Evolutionary conservation across 2,329 filamentous ascomycete species (phyloP), one percentile per base, ranked within the genome.

Genomic region (Aspergillus sp.): DNA sequence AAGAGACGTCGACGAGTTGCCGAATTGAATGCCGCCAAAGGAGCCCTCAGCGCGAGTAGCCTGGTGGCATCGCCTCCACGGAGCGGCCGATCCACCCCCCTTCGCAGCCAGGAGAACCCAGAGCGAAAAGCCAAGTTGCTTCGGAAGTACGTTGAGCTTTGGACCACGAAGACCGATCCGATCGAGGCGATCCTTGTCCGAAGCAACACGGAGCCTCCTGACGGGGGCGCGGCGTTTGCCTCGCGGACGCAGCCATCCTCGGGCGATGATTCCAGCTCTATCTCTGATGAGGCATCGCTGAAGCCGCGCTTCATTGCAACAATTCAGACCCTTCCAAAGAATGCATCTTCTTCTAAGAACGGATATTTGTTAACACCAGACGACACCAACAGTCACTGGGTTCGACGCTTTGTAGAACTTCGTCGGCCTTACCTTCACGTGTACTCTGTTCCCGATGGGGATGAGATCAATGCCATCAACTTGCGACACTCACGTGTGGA

Each of bases 321-420:
- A 1, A 88, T 96, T 46, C 86, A 92, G 55, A 85, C 87, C 46
- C 85, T 95, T 9, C 84, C 88, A 56, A 96, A 96, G 77, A 96
- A 95, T 67, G 85, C 88, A 1, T 86, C 85, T 49, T 84, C 95
- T 0, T 82, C 96, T 67, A 96, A 96, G 78, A 88, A 91, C 16
- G 93, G 93, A 16, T 96, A 95, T 74, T 84, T 99, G 16, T 82
- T 98, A 49, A 90, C 91, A 2, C 92, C 92, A 0, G 92, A 92
- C 70, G 88, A 87, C 57, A 89, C 91, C 56, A 74, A 77, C 64
- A 91, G 88, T 22, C 86, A 90, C 62, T 99, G 95, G 95, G 85
- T 95, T 29, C 91, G 93, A 68, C 88, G 94, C 47, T 98, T 96
- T 71, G 91, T 97, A 53, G 95, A 99, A 77, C 84, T 99, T 29